Base-by-base conservation (phyloP, 768 basidiomycete species). In the Tricholoma hemisulphureum region DNA sequence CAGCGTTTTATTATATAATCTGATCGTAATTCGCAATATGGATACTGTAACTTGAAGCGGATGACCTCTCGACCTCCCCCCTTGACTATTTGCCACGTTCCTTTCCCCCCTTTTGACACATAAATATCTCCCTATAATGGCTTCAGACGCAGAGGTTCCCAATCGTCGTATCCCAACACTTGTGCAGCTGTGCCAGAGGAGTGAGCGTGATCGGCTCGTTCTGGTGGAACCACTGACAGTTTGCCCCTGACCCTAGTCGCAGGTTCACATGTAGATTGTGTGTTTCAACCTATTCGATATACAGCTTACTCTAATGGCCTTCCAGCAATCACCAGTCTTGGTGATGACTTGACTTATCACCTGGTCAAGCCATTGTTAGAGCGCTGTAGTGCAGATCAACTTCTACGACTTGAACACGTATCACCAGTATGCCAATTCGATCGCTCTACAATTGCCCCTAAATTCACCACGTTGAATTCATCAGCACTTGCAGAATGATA, bases 341-440 rank as follows among this genome's bases (percentile, higher is more conserved):
- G 88, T 13, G 79, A 82, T 60, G 79, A 80, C 51, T 59, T 90
- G 63, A 82, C 82, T 57, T 88, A 83, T 69, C 75, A 80, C 43
- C 76, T 92, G 51, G 80, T 88, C 60, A 82, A 80, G 66, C 92
- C 91, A 43, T 84, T 94, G 43, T 76, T 94, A 58, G 84, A 88
- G 65, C 81, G 81, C 63, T 92, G 90, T 72, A 80, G 80, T 56
- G 79, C 84, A 61, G 88, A 91, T 58, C 86, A 87, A 59, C 80
- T 94, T 23, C 73, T 81, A 56, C 77, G 82, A 60, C 70, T 93
- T 59, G 91, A 94, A 73, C 75, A 82, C 62, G 75, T 81, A 50
- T 87, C 89, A 41, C 87, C 88, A 51, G 91, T 90, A 66, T 66
- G 84, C 26, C 24, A 75, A 9, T 41, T 50, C 35, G 49, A 52